These are phyloP conservation scores for Toxoplasma gondii DNA, from an alignment of 169 alveolate genomes.

Conservation along the genomic window DNA sequence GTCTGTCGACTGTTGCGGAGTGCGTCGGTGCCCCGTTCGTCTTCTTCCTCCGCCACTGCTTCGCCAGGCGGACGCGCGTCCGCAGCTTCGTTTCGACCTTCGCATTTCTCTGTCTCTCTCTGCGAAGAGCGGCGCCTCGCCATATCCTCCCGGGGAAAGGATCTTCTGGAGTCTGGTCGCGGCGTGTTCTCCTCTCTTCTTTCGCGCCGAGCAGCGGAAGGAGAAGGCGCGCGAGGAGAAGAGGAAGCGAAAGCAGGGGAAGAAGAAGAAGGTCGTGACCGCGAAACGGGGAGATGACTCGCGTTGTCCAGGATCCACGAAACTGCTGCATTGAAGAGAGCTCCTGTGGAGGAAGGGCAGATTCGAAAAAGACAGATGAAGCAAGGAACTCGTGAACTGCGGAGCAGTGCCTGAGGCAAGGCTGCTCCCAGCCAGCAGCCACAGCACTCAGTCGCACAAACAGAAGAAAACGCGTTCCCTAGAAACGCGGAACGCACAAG, in stretches of 20 bases:
- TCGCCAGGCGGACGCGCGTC: too few relatives aligned
- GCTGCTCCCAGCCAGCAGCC: background rate
- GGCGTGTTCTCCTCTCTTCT: too few relatives aligned
- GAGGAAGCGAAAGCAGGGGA: background rate
- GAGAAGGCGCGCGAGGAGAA: background rate
- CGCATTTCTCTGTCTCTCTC: too few relatives aligned
- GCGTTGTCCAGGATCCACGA: background rate
- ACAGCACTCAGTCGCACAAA: too few relatives aligned
- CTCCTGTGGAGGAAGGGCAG: background rate
- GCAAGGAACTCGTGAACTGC: background rate
- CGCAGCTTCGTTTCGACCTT: too few relatives aligned
- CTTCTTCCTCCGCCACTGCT: too few relatives aligned
- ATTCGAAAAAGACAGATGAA: background rate
- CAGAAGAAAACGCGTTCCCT: too few relatives aligned
- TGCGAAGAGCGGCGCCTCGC: background rate
- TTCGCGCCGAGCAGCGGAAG: background rate
- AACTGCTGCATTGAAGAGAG: slow-evolving; percentile 20
- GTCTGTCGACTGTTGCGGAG: background rate
- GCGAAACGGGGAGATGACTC: background rate
- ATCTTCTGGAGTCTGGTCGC: too few relatives aligned
- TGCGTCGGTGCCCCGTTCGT: background rate
- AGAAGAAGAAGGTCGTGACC: too few relatives aligned
- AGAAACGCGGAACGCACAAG: too few relatives aligned
- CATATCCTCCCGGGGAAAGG: background rate
- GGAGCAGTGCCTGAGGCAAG: background rate